These are phyloP conservation scores for Stephanocyclus meneghinianus DNA, from an alignment of 352 stramenopile genomes.

Conservation along the genomic window DNA sequence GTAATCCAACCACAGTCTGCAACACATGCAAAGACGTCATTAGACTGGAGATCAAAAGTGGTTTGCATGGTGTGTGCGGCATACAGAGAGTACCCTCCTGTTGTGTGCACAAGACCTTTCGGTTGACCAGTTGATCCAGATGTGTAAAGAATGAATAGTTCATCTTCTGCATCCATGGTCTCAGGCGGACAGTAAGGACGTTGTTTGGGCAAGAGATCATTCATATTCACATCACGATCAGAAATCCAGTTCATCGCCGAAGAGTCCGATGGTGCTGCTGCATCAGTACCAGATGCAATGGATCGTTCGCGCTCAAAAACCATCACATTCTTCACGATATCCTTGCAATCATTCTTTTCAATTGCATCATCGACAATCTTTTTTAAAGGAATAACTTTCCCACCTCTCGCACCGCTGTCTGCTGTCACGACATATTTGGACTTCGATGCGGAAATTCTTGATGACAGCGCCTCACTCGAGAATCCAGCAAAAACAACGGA, in stretches of 20 bases:
- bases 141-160: slow-evolving; percentile 98
- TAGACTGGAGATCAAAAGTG: slow-evolving; percentile 89
- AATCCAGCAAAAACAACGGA: slow-evolving; percentile 96
- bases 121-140: slow-evolving; percentile 93
- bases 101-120: slow-evolving; percentile 94
- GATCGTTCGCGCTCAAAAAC: slow-evolving; percentile 83
- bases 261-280: not conserved
- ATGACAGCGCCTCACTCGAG: slow-evolving; percentile 90
- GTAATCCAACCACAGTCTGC: slow-evolving; percentile 97
- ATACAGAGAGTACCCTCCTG: slow-evolving; percentile 93
- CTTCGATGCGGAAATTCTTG: slow-evolving; percentile 91
- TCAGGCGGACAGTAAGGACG: slow-evolving; percentile 93
- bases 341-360: slow-evolving; percentile 74
- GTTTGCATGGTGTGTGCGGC: slow-evolving; percentile 90
- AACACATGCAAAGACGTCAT: slow-evolving; percentile 93
- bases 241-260: slow-evolving; percentile 48
- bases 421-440: slow-evolving; percentile 92
- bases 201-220: slow-evolving; percentile 84
- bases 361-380: slow-evolving; percentile 93
- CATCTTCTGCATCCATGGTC: slow-evolving; percentile 94
- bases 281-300: slow-evolving; percentile 4
- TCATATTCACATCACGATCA: slow-evolving; percentile 91
- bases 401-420: slow-evolving; percentile 91
- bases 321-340: slow-evolving; percentile 92
- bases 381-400: slow-evolving; percentile 92